Conservation (phyloP, 495 filamentous ascomycete species). For the Saxispiralis lemnorum region DNA sequence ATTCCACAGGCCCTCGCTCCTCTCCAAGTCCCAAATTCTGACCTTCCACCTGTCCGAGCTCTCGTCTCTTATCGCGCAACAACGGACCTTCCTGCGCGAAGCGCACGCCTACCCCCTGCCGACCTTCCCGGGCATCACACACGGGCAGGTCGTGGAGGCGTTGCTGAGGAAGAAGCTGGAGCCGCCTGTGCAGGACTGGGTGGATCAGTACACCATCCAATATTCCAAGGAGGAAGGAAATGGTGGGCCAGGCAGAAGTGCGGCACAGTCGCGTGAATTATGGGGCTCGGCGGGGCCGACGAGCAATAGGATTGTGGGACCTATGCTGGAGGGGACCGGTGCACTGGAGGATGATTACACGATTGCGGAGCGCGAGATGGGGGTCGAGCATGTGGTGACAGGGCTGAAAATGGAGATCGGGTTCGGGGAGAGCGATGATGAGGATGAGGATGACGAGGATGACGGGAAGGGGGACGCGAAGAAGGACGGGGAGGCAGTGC, state of each 20-base stretch:
- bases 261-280: slow-evolving; percentile 10
- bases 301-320: slow-evolving; percentile 25
- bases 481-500: slow-evolving; percentile 6
- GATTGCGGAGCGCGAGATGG: slow-evolving; percentile 45
- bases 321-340: slow-evolving; percentile 19
- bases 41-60: slow-evolving; percentile 8
- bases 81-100: slow-evolving; percentile 11
- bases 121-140: slow-evolving; percentile 53
- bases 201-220: slow-evolving; percentile 42
- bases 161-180: slow-evolving; percentile 69
- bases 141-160: slow-evolving; percentile 42
- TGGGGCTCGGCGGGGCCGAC: slow-evolving; percentile 24
- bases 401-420: slow-evolving; percentile 33
- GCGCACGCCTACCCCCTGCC: slow-evolving; percentile 50
- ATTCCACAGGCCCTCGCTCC: slow-evolving; percentile 14
- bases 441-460: slow-evolving; percentile 16
- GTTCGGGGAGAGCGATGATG: slow-evolving; percentile 5
- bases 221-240: not conserved
- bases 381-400: slow-evolving; percentile 53
- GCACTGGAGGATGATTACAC: slow-evolving; percentile 41
- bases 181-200: slow-evolving; percentile 52
- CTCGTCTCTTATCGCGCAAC: slow-evolving; percentile 4
- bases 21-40: slow-evolving; percentile 8
- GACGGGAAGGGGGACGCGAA: slow-evolving; percentile 4
- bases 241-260: not conserved